Percentiles rank a stretch among this genome's conserved stretches.
Evolutionary conservation across 1,284 basidiomycete genomes (phyloP).

Genomic region (Erythrobasidium hasegawianum): DNA sequence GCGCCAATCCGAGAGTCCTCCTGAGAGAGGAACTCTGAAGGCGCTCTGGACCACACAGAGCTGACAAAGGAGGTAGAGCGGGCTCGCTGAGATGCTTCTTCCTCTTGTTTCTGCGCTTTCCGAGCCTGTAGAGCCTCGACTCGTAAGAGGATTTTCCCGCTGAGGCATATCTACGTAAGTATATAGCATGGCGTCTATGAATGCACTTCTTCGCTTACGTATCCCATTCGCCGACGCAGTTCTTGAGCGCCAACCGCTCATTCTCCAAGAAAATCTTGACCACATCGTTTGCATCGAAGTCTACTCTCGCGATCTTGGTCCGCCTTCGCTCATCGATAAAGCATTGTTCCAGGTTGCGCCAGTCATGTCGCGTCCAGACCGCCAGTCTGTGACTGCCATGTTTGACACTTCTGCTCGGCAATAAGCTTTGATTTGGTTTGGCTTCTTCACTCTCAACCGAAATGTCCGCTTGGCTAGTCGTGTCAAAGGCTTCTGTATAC

Average conservation of each 20-base stretch:
- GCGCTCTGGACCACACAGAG: conserved; percentile 23
- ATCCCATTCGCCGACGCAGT: conserved; percentile 23
- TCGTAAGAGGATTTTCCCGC: conserved; percentile 37
- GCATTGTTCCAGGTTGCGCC: conserved; percentile 30
- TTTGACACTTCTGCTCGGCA: neutral
- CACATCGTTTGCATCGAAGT: conserved; percentile 15
- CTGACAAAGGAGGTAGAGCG: conserved; percentile 21
- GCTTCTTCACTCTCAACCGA: neutral
- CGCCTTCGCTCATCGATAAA: conserved; percentile 32
- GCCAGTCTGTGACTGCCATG: neutral
- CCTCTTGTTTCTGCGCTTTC: conserved; percentile 35
- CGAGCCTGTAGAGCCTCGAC: conserved; percentile 40
- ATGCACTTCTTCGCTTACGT: too few relatives aligned
- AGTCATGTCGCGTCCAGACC: conserved; percentile 27
- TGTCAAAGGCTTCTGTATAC: neutral
- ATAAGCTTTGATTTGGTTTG: neutral
- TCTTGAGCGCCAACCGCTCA: conserved; percentile 5
- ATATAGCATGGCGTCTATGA: too few relatives aligned
- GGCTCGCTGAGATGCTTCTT: neutral
- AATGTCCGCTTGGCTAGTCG: neutral
- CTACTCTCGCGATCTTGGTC: neutral
- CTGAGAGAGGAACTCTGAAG: conserved; percentile 21
- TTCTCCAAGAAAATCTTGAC: conserved; percentile 25
- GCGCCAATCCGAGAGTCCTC: conserved; percentile 5
- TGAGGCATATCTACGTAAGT: too few relatives aligned